These are phyloP conservation scores for Pyracantha coccinea DNA, from an alignment of 331 rosid species.

Conservation along the genomic window DNA sequence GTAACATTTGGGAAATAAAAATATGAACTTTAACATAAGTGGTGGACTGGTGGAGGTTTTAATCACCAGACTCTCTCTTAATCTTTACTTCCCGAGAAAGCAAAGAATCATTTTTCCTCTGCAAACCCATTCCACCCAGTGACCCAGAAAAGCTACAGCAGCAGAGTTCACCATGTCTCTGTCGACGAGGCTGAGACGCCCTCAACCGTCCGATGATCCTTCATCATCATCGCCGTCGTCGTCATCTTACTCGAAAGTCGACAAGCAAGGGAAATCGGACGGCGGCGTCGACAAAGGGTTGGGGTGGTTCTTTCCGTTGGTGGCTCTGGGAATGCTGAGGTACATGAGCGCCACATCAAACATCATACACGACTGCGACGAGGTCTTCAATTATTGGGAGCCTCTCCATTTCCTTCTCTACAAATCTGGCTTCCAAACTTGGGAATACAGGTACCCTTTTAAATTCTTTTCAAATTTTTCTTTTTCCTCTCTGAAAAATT, in stretches of 20 bases:
- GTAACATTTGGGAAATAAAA: neutral
- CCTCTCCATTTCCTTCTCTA: conserved; percentile 92
- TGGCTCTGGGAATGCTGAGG: conserved; percentile 58
- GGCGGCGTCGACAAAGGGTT: conserved; percentile 29
- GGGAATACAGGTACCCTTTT: conserved; percentile 77
- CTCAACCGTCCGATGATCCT: conserved; percentile 53
- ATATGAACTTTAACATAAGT: neutral
- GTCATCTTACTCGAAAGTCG: conserved; percentile 49
- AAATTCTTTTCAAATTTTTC: neutral
- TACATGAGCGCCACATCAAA: conserved; percentile 93
- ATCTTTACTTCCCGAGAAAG: neutral
- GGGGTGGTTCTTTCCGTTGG: conserved; percentile 44
- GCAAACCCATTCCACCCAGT: neutral
- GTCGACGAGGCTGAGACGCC: conserved; percentile 55
- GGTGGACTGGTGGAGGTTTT: neutral
- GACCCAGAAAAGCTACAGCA: neutral
- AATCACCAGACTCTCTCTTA: neutral
- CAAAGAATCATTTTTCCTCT: neutral
- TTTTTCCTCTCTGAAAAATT: neutral
- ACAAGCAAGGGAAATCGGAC: conserved; percentile 40
- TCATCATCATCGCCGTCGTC: conserved; percentile 22
- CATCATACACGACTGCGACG: conserved; percentile 95
- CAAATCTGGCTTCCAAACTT: conserved; percentile 98
- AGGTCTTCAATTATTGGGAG: conserved; percentile 97
- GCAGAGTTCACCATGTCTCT: conserved; percentile 32